These are phyloP conservation scores for Trichoderma parareesei DNA, from an alignment of 495 filamentous ascomycete species.

Conservation along the genomic window DNA sequence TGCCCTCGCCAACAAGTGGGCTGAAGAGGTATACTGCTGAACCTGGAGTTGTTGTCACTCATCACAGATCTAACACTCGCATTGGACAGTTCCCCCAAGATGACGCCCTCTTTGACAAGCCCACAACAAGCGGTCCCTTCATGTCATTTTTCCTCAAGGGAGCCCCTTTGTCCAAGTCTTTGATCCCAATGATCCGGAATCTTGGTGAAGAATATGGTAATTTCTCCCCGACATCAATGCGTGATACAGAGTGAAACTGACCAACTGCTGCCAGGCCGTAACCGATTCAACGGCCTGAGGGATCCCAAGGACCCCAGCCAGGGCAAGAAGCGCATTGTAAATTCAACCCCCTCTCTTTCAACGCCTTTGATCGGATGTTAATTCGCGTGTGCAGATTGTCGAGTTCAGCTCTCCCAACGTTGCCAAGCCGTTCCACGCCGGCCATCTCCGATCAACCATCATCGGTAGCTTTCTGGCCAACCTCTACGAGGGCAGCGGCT, in stretches of 20 bases:
- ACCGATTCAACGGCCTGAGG: constrained; percentile 48
- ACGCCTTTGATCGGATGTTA: constrained; percentile 10
- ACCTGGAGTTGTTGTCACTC: not conserved
- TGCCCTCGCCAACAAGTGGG: constrained; percentile 63
- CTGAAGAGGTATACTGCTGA: constrained; percentile 45
- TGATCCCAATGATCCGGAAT: constrained; percentile 56
- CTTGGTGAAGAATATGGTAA: constrained; percentile 56
- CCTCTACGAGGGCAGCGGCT: constrained; percentile 49
- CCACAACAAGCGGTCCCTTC: constrained; percentile 53
- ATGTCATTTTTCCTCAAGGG: constrained; percentile 76
- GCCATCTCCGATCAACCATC: constrained; percentile 59
- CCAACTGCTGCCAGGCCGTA: not conserved
- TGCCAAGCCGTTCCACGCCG: constrained; percentile 61
- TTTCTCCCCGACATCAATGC: constrained; percentile 18
- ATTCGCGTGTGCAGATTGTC: constrained; percentile 28
- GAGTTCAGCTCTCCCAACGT: constrained; percentile 57
- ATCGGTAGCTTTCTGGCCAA: constrained; percentile 59
- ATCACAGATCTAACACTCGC: not conserved
- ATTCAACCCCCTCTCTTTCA: constrained; percentile 22
- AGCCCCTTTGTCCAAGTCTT: constrained; percentile 45
- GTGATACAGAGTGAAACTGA: not conserved
- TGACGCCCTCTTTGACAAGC: constrained; percentile 61
- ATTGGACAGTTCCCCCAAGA: constrained; percentile 59
- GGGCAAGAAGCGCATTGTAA: constrained; percentile 55
- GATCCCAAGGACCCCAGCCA: constrained; percentile 62